phyloP scores from a whole-genome alignment of 1,284 basidiomycete genomes.

The Anthracocystis walkeri region DNA sequence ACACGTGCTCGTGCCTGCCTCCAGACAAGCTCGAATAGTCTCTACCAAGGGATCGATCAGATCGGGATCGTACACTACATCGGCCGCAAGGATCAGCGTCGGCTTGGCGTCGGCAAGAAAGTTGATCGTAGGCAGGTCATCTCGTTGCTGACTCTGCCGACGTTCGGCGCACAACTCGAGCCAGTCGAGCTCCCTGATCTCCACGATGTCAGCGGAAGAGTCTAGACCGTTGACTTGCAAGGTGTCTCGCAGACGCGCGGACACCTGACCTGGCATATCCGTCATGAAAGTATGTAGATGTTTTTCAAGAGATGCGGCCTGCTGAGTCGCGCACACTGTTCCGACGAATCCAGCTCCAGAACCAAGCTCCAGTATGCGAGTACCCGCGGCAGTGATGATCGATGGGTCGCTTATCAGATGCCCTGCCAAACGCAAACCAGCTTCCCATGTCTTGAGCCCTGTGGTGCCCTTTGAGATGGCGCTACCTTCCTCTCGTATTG shows the following conservation, averaged over 20 bases:
- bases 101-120: conserved; percentile 41
- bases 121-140: conserved; percentile 38
- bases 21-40: conserved; percentile 37
- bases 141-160: conserved; percentile 41
- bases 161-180: conserved; percentile 42
- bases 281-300: conserved; percentile 37
- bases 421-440: conserved; percentile 39
- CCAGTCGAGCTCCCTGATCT: conserved; percentile 47
- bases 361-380: conserved; percentile 51
- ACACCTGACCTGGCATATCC: conserved; percentile 49
- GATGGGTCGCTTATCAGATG: conserved; percentile 35
- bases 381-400: conserved; percentile 20
- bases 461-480: conserved; percentile 52
- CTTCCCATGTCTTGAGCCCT: conserved; percentile 54
- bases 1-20: conserved; percentile 22
- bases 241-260: conserved; percentile 33
- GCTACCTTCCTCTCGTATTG: conserved; percentile 44
- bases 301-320: conserved; percentile 1
- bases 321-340: conserved; percentile 33
- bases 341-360: conserved; percentile 56
- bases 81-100: conserved; percentile 48
- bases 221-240: conserved; percentile 31
- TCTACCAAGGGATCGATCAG: conserved; percentile 44
- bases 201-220: conserved; percentile 3
- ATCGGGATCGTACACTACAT: conserved; percentile 54